Evolutionary conservation across 257 asterid genomes (phyloP).

Genomic region (Fraxinus cuspidata): DNA sequence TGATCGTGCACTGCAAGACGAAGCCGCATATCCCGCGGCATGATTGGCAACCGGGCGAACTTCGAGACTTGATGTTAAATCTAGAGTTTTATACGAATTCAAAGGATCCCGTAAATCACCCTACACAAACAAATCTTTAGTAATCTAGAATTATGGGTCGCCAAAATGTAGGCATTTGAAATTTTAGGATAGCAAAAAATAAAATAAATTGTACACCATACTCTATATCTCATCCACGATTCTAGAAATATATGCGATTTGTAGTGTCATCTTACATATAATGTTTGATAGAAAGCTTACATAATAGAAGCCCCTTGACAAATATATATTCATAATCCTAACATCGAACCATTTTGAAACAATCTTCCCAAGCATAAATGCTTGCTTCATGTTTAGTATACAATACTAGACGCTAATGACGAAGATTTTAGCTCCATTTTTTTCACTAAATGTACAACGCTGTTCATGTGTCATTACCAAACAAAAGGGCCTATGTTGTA

Average conservation of each 20-base stretch:
- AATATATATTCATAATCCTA: not conserved
- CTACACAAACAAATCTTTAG: constrained; percentile 29
- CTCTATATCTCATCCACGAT: not conserved
- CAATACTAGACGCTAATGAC: not conserved
- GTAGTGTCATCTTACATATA: not conserved
- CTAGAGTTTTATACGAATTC: constrained; percentile 62
- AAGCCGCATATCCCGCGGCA: constrained; percentile 32
- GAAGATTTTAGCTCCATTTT: not conserved
- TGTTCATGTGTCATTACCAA: too few relatives aligned
- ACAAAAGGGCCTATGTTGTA: not conserved
- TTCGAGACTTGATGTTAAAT: constrained; percentile 81
- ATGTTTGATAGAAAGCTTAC: not conserved
- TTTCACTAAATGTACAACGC: not conserved
- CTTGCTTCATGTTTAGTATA: not conserved
- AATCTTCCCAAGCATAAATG: not conserved
- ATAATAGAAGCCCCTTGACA: not conserved
- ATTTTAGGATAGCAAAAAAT: not conserved
- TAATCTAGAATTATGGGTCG: not conserved
- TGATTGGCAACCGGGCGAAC: constrained; percentile 52
- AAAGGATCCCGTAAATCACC: constrained; percentile 46
- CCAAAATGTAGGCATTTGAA: not conserved
- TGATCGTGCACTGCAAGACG: constrained; percentile 58
- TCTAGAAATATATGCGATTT: not conserved
- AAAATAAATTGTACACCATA: not conserved
- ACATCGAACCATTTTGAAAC: not conserved